Conservation (phyloP, 108 stramenopile species). For the Phaeodactylum tricornutum region DNA sequence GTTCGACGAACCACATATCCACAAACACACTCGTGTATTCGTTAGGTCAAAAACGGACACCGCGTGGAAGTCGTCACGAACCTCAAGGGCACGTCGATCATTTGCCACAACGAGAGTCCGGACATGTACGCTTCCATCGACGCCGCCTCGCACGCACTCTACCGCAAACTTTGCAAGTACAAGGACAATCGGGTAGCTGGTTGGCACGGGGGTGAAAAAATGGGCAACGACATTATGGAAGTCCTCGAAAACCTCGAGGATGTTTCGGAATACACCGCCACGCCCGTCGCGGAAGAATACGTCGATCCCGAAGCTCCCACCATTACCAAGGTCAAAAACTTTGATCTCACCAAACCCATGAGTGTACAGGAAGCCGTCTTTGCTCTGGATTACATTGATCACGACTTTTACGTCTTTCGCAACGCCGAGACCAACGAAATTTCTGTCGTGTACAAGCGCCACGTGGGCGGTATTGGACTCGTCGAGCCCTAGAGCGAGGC, state of each 20-base stretch:
- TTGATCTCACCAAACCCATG: slow-evolving; percentile 68
- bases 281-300: slow-evolving; percentile 3
- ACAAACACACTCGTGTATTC: no score
- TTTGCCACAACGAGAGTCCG: slow-evolving; percentile 49
- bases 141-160: slow-evolving; percentile 47
- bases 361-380: slow-evolving; percentile 80
- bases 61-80: slow-evolving; percentile 70
- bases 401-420: slow-evolving; percentile 87
- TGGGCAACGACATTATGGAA: slow-evolving; percentile 71
- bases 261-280: slow-evolving; percentile 22
- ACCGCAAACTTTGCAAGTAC: slow-evolving; percentile 73
- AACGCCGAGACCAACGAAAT: slow-evolving; percentile 70
- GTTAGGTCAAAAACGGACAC: slow-evolving; percentile 68
- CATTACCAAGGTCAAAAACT: slow-evolving; percentile 70
- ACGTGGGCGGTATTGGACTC: slow-evolving; percentile 81
- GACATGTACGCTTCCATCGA: slow-evolving; percentile 86
- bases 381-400: slow-evolving; percentile 86
- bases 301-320: slow-evolving; percentile 64
- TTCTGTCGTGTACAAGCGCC: slow-evolving; percentile 85
- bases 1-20: no score
- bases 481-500: slow-evolving; percentile 61
- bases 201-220: slow-evolving; percentile 67
- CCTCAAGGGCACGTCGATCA: slow-evolving; percentile 70
- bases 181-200: slow-evolving; percentile 73
- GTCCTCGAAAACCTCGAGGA: slow-evolving; percentile 37